phyloP scores from a whole-genome alignment of 495 filamentous ascomycete genomes.

The Hypoxylon perforatum region DNA sequence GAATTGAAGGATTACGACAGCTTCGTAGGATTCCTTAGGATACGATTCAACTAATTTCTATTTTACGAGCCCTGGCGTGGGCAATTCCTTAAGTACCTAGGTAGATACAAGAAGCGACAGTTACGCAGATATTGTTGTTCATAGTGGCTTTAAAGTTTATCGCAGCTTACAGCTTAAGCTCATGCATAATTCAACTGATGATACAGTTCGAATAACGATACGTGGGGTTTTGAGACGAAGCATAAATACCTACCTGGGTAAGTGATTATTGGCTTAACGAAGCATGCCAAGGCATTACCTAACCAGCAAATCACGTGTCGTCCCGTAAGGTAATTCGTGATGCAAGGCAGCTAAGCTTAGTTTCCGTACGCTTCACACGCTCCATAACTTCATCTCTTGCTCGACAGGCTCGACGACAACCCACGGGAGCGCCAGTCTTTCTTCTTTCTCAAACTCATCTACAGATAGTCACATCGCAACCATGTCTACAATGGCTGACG shows the following conservation, averaged over 20 bases:
- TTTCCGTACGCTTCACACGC: neutral
- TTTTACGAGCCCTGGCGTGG: too few species aligned
- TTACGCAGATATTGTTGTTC: too few species aligned
- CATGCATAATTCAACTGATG: constrained; percentile 22
- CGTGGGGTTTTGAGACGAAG: constrained; percentile 11
- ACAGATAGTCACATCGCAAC: neutral
- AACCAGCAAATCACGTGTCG: constrained; percentile 28
- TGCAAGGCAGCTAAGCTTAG: constrained; percentile 30
- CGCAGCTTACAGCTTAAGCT: too few species aligned
- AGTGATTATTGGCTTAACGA: constrained; percentile 15
- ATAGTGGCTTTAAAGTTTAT: too few species aligned
- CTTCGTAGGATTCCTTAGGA: neutral
- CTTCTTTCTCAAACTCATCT: neutral
- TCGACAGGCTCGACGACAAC: constrained; percentile 35
- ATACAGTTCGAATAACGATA: constrained; percentile 18
- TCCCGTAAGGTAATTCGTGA: constrained; percentile 21
- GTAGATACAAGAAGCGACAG: too few species aligned
- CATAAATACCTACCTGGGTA: neutral
- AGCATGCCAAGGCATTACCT: constrained; percentile 10
- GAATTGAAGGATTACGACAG: constrained; percentile 11
- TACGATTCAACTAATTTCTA: neutral
- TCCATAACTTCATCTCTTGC: constrained; percentile 26
- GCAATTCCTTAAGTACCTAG: too few species aligned
- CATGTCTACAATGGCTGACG: constrained; percentile 65
- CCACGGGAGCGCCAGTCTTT: constrained; percentile 6